phyloP scores from a whole-genome alignment of 202 grass and related monocot species.

The Brachypodium distachyon region DNA sequence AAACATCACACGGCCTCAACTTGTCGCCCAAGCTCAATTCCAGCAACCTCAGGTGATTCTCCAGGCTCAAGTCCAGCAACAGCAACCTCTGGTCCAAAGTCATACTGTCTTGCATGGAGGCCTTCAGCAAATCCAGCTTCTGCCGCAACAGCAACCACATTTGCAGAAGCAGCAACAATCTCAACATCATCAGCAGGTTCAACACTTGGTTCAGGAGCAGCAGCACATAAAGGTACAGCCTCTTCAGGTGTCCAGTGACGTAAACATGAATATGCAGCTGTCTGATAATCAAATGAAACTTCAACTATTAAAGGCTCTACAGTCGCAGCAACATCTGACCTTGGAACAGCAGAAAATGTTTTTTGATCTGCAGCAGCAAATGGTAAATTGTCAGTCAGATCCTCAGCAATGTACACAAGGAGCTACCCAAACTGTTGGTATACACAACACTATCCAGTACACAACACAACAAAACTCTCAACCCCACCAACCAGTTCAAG shows the following conservation, averaged over 20 bases:
- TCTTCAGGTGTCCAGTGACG: constrained; percentile 22
- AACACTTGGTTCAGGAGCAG: constrained; percentile 31
- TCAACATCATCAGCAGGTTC: constrained; percentile 27
- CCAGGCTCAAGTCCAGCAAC: constrained; percentile 44
- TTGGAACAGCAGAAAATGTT: constrained; percentile 50
- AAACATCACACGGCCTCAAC: constrained; percentile 29
- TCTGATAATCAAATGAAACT: constrained; percentile 60
- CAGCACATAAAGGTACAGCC: constrained; percentile 35
- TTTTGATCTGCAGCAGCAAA: constrained; percentile 40
- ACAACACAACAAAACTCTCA: constrained; percentile 36
- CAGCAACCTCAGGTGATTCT: constrained; percentile 45
- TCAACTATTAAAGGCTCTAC: constrained; percentile 52
- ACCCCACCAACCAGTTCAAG: constrained; percentile 35
- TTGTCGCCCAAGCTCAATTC: constrained; percentile 24
- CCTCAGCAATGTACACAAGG: constrained; percentile 30
- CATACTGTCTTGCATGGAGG: constrained; percentile 34
- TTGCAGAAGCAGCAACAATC: constrained; percentile 25
- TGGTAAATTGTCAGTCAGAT: constrained; percentile 20
- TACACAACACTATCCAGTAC: constrained; percentile 21
- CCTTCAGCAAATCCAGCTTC: constrained; percentile 43
- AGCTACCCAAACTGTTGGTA: constrained; percentile 16
- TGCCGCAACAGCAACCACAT: constrained; percentile 37
- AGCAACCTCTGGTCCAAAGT: constrained; percentile 31
- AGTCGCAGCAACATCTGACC: constrained; percentile 44
- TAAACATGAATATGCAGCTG: constrained; percentile 27